phyloP scores from a whole-genome alignment of 805 yeast species.

The Saccharomycopsis javanensis region DNA sequence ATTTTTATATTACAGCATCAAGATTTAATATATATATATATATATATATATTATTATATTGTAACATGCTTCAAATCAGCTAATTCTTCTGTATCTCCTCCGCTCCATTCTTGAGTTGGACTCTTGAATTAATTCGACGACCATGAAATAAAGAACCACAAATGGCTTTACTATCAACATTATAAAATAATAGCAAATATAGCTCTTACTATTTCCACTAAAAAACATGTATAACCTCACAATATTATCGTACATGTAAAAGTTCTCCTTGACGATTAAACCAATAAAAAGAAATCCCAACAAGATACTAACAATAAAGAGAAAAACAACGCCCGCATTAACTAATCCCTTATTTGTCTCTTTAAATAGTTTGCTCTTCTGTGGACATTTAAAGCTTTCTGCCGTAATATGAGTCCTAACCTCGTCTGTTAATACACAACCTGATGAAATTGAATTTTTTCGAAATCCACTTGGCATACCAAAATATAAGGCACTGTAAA shows the following conservation, averaged over 20 bases:
- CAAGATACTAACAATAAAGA: slow-evolving; percentile 40
- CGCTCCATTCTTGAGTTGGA: slow-evolving; percentile 5
- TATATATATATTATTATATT: neutral
- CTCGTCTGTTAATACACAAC: slow-evolving; percentile 61
- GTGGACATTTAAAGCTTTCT: slow-evolving; percentile 51
- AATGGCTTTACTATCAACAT: neutral
- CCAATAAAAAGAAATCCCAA: slow-evolving; percentile 25
- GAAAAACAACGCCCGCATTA: slow-evolving; percentile 26
- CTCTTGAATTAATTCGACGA: slow-evolving; percentile 10
- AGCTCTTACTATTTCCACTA: neutral
- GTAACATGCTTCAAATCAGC: neutral
- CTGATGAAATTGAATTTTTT: slow-evolving; percentile 71
- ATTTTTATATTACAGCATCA: too few relatives aligned
- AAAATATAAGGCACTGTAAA: slow-evolving; percentile 49
- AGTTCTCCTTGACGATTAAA: neutral
- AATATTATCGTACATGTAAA: neutral
- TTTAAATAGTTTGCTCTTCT: slow-evolving; percentile 56
- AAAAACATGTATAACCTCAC: neutral
- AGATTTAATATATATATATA: too few relatives aligned
- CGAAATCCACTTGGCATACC: slow-evolving; percentile 93
- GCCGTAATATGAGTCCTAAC: slow-evolving; percentile 59
- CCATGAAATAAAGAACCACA: slow-evolving; percentile 5
- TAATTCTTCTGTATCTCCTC: neutral
- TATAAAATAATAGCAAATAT: neutral
- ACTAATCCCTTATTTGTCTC: slow-evolving; percentile 24